These are phyloP conservation scores for Colletotrichum spinosum DNA, from an alignment of 2,329 filamentous ascomycete genomes.

Conservation along the genomic window DNA sequence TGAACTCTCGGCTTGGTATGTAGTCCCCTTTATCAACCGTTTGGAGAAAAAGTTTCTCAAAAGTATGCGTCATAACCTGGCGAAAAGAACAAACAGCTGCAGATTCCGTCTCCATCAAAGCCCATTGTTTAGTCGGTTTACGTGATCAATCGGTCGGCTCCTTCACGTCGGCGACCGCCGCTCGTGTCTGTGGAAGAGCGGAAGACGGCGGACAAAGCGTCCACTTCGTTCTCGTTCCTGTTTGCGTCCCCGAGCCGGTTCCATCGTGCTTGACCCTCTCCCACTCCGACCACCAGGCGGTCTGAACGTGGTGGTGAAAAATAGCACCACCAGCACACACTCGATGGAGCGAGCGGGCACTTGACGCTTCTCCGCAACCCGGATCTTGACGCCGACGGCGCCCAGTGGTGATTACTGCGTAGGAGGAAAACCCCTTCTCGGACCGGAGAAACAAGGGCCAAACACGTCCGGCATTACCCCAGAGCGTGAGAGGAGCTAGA, in stretches of 20 bases:
- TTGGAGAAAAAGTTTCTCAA: conserved; percentile 14
- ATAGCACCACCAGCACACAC: neutral
- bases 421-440: neutral
- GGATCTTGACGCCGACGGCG: neutral
- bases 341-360: neutral
- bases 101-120: conserved; percentile 14
- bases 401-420: neutral
- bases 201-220: conserved; percentile 28
- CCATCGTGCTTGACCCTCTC: conserved; percentile 7
- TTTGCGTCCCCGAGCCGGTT: neutral
- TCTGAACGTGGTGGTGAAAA: neutral
- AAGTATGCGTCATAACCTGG: conserved; percentile 14
- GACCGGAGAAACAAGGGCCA: conserved; percentile 20
- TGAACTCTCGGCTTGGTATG: conserved; percentile 29
- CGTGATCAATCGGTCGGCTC: conserved; percentile 20
- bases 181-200: conserved; percentile 2
- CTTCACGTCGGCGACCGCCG: conserved; percentile 29
- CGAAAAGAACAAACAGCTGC: neutral
- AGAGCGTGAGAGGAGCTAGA: neutral
- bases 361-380: neutral
- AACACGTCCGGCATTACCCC: conserved; percentile 6
- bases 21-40: conserved; percentile 2
- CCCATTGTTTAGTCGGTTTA: conserved; percentile 15
- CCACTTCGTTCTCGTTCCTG: neutral
- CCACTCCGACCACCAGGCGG: conserved; percentile 3